Percentiles rank a stretch among this genome's conserved stretches.
phyloP scores from a whole-genome alignment of 768 basidiomycete species.

The Peribolospora baueri region DNA sequence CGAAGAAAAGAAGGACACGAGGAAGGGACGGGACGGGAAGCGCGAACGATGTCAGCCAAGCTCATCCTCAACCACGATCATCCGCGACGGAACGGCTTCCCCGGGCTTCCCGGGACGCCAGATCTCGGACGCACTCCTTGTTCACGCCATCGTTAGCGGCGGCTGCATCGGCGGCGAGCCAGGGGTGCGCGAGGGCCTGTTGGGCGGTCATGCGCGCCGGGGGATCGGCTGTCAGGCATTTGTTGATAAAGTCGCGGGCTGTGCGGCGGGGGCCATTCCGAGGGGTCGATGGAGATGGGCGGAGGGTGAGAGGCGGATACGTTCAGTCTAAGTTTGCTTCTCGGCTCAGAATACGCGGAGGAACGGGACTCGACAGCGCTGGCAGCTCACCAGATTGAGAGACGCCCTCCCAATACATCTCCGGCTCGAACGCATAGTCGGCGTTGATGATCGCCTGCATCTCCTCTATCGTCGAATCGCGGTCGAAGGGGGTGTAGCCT shows the following conservation, averaged over 20 bases:
- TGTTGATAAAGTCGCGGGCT: conserved; percentile 56
- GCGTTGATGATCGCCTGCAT: conserved; percentile 87
- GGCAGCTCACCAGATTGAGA: conserved; percentile 21
- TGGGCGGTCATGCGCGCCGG: conserved; percentile 49
- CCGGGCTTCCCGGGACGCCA: neutral
- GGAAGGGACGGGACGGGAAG: too few relatives aligned
- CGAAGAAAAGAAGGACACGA: too few relatives aligned
- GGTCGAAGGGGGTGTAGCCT: conserved; percentile 91
- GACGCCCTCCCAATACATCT: conserved; percentile 61
- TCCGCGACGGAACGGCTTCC: neutral
- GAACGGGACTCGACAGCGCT: neutral
- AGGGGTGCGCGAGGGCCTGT: conserved; percentile 46
- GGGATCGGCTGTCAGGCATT: conserved; percentile 71
- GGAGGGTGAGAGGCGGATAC: neutral
- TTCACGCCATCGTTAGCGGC: conserved; percentile 38
- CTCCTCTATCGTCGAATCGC: conserved; percentile 57
- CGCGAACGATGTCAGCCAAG: too few relatives aligned
- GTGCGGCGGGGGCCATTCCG: conserved; percentile 20
- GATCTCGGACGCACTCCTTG: conserved; percentile 23
- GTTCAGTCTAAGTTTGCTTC: neutral
- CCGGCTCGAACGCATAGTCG: conserved; percentile 74
- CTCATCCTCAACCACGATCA: neutral
- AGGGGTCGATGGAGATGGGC: conserved; percentile 3
- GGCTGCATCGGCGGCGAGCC: conserved; percentile 54
- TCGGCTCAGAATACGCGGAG: neutral